A percentile compares a stretch with the other conserved stretches of the same genome.
phyloP scores from a whole-genome alignment of 129 eudicot genomes.

The Daucus carota region DNA sequence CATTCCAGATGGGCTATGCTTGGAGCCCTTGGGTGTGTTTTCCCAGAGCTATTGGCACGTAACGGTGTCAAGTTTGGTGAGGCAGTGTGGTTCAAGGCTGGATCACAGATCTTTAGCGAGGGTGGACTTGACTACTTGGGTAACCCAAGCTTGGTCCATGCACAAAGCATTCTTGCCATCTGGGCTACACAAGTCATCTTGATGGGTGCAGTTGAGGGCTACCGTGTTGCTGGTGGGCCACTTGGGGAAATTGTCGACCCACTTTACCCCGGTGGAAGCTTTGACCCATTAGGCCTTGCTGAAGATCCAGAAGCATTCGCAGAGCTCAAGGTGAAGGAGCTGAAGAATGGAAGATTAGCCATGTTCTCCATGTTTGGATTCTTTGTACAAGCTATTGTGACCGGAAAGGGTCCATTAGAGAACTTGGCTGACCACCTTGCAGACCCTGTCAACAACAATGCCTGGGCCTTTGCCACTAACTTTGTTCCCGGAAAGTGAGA shows the following conservation, averaged over 20 bases:
- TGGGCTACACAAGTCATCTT: not conserved
- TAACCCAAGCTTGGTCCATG: constrained; percentile 5
- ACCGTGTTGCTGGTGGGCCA: not conserved
- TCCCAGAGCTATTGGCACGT: not conserved
- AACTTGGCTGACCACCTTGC: constrained; percentile 1
- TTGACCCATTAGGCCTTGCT: constrained; percentile 4
- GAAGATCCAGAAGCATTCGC: constrained; percentile 1
- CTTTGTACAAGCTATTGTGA: constrained; percentile 2
- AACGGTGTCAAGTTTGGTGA: not conserved
- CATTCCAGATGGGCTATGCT: constrained; percentile 4
- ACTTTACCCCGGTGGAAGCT: not conserved
- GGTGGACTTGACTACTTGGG: constrained; percentile 4
- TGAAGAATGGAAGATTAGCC: not conserved
- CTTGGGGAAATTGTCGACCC: not conserved
- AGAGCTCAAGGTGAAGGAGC: constrained; percentile 1
- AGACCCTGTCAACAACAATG: not conserved
- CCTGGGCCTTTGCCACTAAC: constrained; percentile 4
- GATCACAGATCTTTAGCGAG: not conserved
- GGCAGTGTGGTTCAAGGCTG: not conserved
- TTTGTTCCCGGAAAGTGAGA: not conserved
- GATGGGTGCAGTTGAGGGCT: not conserved
- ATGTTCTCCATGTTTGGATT: constrained; percentile 4
- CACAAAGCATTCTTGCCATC: not conserved
- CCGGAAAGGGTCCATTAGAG: not conserved
- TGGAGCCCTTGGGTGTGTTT: not conserved